Evolutionary conservation across 148 eudicot genomes (phyloP), one percentile per base, ranked within the genome.

Genomic region (Fagopyrum esculentum): DNA sequence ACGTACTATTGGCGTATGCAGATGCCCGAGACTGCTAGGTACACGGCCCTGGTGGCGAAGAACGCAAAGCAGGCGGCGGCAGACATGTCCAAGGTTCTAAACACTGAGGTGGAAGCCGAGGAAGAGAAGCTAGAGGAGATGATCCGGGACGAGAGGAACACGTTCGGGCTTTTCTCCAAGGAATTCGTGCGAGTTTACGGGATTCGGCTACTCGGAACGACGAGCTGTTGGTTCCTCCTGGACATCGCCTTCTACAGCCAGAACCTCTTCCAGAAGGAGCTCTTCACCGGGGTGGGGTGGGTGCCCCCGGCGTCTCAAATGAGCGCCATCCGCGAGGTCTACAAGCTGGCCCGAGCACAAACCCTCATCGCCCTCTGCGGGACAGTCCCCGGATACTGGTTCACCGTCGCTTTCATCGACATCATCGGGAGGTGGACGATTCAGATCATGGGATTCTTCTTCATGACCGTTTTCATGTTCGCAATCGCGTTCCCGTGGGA

Each of bases 381-480:
- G n/a, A 93, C 98, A 0, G 89, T 93, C 5, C 98, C 98, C 0
- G 98, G 98, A 0, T 93, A 93, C 81, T 93, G 96, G 98, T 86
- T 91, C 75, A 93, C 98, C 0, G 98, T 93, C 10, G 35, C 68
- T 0, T 76, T 91, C 29, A 93, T 93, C 10, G 96, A 91, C 26
- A 76, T 29, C 19, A 48, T 93, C 0, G 98, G 98, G 0, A 75
- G 98, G 15, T 90, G 85, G 59, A 45, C 78, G 4, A 93, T 90
- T 78, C 98, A 93, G 35, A 26, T 93, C 26, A 86, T 87, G 88
- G 98, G 98, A 0, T 93, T 93, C 83, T 72, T 75, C 74, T 77
- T 93, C 78, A 90, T 93, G 98, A 87, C 93, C 3, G 83, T 84
- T 12, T 93, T 93, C 81, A 82, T 91, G 93, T 90, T 93, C 13